Evolutionary conservation across 2,329 filamentous ascomycete species (phyloP).

Genomic region (Pseudogymnoascus sp.): DNA sequence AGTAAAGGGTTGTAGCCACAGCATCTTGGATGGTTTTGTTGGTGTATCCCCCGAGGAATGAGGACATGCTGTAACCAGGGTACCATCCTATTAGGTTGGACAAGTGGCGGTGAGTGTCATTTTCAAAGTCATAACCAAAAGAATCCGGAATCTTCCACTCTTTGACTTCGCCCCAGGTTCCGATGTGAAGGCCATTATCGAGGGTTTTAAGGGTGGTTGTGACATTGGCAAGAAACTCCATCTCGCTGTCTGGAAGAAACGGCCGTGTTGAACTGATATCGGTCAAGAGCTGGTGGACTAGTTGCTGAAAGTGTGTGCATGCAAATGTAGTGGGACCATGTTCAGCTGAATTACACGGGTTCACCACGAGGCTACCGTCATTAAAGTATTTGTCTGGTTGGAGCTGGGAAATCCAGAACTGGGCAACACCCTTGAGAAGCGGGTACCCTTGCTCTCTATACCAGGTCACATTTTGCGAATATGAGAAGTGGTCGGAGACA

Average conservation of each 20-base stretch:
- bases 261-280: constrained; percentile 4
- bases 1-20: constrained; percentile 36
- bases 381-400: constrained; percentile 41
- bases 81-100: constrained; percentile 49
- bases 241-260: constrained; percentile 21
- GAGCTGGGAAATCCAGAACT: constrained; percentile 49
- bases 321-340: constrained; percentile 46
- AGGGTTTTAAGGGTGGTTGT: constrained; percentile 35
- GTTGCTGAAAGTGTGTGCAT: constrained; percentile 46
- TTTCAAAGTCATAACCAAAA: constrained; percentile 30
- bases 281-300: constrained; percentile 31
- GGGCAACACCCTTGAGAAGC: constrained; percentile 42
- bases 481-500: constrained; percentile 49
- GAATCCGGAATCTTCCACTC: constrained; percentile 40
- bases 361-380: constrained; percentile 45
- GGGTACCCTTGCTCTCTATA: constrained; percentile 41
- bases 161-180: constrained; percentile 36
- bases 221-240: constrained; percentile 30
- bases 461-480: constrained; percentile 40
- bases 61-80: constrained; percentile 43
- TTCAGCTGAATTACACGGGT: constrained; percentile 52
- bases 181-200: constrained; percentile 43
- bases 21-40: constrained; percentile 37
- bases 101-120: constrained; percentile 44
- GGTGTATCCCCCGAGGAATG: constrained; percentile 34